Evolutionary conservation across 23 red algal genomes (phyloP), one percentile per base, ranked within the genome.

Genomic region (Gracilaria domingensis): DNA sequence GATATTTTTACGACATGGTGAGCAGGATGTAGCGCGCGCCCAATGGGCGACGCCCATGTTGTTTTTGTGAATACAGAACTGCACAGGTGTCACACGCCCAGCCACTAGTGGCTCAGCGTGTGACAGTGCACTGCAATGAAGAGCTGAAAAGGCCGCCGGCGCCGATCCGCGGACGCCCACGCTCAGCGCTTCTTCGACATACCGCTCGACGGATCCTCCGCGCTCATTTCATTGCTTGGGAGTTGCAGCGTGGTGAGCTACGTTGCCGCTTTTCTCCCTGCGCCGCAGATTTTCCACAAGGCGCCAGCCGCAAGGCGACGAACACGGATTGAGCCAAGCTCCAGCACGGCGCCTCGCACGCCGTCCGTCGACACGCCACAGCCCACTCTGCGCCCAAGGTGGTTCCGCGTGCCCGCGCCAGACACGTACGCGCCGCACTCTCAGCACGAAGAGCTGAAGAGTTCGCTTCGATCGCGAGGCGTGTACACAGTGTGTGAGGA

Each of bases 401-500:
- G 91, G 87, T 94, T 98, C 39, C 95, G 85, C 42, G 95, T 94
- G 32, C 91, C 95, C 24, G 95, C 95, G 20, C 85, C 91, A 12
- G 84, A 88, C 73, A 79, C 51, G 44, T 54, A 79, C 55, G 42
- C 80, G 0, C 14, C 28, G 37, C 51, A 96, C 53, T 93, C 93
- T 34, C 90, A 85, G 33, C 95, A 90, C 80, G 33, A 42, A 0
- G 1, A 93, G 23, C 62, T 99, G 13, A 72, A 75, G 36, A 50
- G 81, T 29, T 75, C 81, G 40, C 58, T 99, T 0, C 76, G 86
- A 13, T 55, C 45, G 23, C 74, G 81, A 21, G 24, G 60, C 42
- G 88, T 99, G 44, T 67, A 95, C 74, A 99, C 97, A 0, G 97
- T 99, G 29, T 99, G 97, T 82, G 97, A 99, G 58, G 97, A 99